phyloP scores from a whole-genome alignment of 345 rosid genomes.

The Schrenkiella parvula region DNA sequence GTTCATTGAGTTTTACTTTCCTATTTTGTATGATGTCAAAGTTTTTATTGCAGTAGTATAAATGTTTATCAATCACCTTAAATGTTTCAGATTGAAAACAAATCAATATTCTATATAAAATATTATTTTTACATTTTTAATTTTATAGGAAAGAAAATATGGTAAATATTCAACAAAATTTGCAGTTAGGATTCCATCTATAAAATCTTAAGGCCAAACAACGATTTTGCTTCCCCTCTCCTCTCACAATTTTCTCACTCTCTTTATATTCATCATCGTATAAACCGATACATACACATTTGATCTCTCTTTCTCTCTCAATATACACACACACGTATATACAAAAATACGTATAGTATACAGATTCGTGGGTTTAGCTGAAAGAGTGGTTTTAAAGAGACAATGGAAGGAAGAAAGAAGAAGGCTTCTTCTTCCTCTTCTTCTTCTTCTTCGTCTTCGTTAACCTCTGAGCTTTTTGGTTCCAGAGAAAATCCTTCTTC shows the following conservation, averaged over 20 bases:
- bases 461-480: slow-evolving; percentile 68
- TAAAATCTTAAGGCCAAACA: background rate
- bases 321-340: background rate
- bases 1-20: no score
- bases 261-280: background rate
- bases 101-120: no score
- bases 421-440: slow-evolving; percentile 38
- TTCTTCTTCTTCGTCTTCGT: slow-evolving; percentile 40
- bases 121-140: no score
- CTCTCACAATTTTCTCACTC: background rate
- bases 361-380: slow-evolving; percentile 19
- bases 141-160: background rate
- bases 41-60: no score
- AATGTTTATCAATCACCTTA: no score
- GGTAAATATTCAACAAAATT: background rate
- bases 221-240: slow-evolving; percentile 18
- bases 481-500: slow-evolving; percentile 39
- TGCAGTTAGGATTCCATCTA: background rate
- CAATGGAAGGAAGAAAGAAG: slow-evolving; percentile 54
- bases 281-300: slow-evolving; percentile 15
- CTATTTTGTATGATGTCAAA: no score
- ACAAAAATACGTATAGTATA: background rate
- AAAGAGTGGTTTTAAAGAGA: slow-evolving; percentile 14
- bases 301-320: background rate
- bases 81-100: no score